Evolutionary conservation across 2,329 filamentous ascomycete species (phyloP), one percentile per base, ranked within the genome.

Genomic region (Rhinocladiella similis): DNA sequence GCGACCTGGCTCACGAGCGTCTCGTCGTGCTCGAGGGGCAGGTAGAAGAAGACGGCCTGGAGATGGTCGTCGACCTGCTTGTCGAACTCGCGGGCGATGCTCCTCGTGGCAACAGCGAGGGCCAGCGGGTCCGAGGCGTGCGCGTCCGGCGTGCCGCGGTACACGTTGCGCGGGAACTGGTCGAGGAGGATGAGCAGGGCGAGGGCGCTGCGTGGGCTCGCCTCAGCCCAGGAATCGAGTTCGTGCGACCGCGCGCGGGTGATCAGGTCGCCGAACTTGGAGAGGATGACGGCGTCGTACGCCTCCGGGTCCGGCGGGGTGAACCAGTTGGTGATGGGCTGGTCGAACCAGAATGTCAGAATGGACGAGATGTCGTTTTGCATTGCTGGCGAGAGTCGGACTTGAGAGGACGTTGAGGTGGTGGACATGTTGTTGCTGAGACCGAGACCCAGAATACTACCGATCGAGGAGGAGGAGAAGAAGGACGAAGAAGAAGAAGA

Each of bases 181-280:
- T 74, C 71, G 5, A 74, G 67, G 1, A 73, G 67, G n/a, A 75
- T 61, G 36, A 74, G 67, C 12, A 73, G 62, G 6, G 72, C 71
- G 19, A 73, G 63, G 6, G 68, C 66, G 5, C 70, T 68, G 13
- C 52, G 65, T 16, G 50, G 67, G 42, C 9, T 14, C 35, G 13
- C 57, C 10, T 14, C 57, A 52, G 6, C 35, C 59, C 47, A 63
- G 9, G 27, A 10, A 33, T 69, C 64, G 1, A 67, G 59, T 3
- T 53, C 29, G 42, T 63, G 60, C 10, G 67, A 67, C 5, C 60
- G 56, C 20, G 4, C 22, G 22, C 22, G 7, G 22, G 63, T 36
- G 47, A 67, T 63, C 7, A 62, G 50, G 7, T 51, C 6, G 9
- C 45, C 50, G 9, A 69, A 67, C 14, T 59, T 47, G 5, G 56